These are phyloP conservation scores for Leishmania mexicana DNA, from an alignment of 208 protist genomes.

Conservation along the genomic window DNA sequence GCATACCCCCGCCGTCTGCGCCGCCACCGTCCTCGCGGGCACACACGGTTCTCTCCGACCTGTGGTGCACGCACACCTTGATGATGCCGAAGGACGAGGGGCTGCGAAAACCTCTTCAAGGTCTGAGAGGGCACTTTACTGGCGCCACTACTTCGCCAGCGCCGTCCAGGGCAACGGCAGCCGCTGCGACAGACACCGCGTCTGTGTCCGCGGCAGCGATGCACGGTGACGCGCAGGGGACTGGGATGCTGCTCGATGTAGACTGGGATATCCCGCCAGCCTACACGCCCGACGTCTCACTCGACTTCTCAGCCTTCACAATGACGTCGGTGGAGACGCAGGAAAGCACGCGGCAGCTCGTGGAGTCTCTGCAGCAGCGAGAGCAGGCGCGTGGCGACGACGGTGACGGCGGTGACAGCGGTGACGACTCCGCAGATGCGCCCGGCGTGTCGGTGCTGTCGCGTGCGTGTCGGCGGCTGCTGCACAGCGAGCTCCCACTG, in stretches of 20 bases:
- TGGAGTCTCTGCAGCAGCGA: constrained; percentile 36
- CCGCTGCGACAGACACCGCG: background rate
- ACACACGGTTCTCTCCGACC: background rate
- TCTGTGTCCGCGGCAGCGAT: constrained; percentile 1
- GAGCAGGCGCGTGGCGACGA: constrained; percentile 1
- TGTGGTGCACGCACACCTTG: constrained; percentile 19
- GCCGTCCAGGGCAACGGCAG: background rate
- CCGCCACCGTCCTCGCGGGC: background rate
- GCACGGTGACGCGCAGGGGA: background rate
- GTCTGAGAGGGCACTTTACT: background rate
- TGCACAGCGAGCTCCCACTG: constrained; percentile 65
- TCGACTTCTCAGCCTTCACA: constrained; percentile 79
- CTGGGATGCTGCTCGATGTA: constrained; percentile 12
- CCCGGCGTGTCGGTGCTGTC: constrained; percentile 50
- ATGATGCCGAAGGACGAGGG: constrained; percentile 8
- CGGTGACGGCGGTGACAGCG: background rate
- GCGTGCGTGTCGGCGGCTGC: constrained; percentile 38
- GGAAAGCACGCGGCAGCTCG: constrained; percentile 36
- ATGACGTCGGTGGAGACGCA: constrained; percentile 60
- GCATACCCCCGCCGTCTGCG: constrained; percentile 12
- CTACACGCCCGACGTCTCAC: constrained; percentile 47
- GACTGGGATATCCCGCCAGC: constrained; percentile 32
- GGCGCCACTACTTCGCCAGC: background rate
- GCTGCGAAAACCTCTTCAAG: constrained; percentile 8
- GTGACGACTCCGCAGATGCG: background rate